Percentiles rank a stretch among this genome's conserved stretches.
These are phyloP conservation scores for Tylopilus vinaceipallidus DNA, from an alignment of 768 basidiomycete species.

Conservation along the genomic window DNA sequence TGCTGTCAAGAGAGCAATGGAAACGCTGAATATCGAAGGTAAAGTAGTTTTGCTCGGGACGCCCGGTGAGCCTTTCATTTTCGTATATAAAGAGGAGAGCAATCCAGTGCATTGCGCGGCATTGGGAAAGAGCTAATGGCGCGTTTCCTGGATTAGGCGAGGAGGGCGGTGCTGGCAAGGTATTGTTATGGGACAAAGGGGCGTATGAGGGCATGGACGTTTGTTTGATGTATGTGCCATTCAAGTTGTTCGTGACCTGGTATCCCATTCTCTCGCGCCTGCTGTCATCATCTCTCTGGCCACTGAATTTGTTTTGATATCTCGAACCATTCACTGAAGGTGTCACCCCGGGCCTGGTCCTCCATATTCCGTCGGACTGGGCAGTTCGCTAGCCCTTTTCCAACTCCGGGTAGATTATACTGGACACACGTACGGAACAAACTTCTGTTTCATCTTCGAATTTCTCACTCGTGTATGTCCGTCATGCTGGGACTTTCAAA, in stretches of 20 bases:
- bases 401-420: constrained; percentile 58
- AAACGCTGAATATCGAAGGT: constrained; percentile 61
- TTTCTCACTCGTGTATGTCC: too few species aligned
- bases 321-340: too few species aligned
- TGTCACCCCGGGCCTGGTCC: constrained; percentile 82
- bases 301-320: too few species aligned
- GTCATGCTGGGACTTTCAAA: too few species aligned
- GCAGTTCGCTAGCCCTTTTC: constrained; percentile 62
- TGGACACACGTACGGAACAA: constrained; percentile 62
- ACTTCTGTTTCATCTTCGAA: neutral
- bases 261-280: too few species aligned
- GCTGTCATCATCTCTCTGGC: too few species aligned
- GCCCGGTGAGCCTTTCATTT: constrained; percentile 48
- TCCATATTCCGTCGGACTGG: constrained; percentile 58
- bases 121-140: neutral
- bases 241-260: too few species aligned
- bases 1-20: constrained; percentile 62
- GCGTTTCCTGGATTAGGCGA: constrained; percentile 58
- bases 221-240: constrained; percentile 72
- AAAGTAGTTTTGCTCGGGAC: constrained; percentile 75
- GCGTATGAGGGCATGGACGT: constrained; percentile 77
- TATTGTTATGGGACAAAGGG: constrained; percentile 60
- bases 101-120: too few species aligned
- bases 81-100: too few species aligned
- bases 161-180: constrained; percentile 76